A percentile compares a stretch with the other conserved stretches of the same genome.
These are phyloP conservation scores for Lactarius psammicola DNA, from an alignment of 768 basidiomycete species.

Conservation along the genomic window DNA sequence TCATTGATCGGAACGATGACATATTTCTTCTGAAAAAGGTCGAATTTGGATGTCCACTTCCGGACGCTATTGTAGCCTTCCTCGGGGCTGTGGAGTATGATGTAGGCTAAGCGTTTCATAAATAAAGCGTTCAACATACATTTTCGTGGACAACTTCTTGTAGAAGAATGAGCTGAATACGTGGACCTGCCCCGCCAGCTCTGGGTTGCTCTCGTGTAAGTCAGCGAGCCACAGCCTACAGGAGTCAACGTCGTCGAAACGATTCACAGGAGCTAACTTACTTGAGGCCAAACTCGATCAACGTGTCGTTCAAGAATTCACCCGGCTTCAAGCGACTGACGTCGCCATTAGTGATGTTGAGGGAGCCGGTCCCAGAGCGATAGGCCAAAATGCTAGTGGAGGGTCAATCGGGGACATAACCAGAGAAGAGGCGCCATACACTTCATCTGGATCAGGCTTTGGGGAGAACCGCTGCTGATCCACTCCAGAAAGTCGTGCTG, in stretches of 20 bases:
- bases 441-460: conserved; percentile 25
- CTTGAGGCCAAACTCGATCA: conserved; percentile 97
- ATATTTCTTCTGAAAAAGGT: conserved; percentile 89
- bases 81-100: conserved; percentile 39
- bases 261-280: conserved; percentile 39
- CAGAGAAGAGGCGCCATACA: conserved; percentile 10
- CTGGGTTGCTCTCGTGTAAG: conserved; percentile 53
- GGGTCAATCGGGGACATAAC: not conserved
- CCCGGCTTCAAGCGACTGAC: conserved; percentile 67
- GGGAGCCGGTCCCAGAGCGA: conserved; percentile 68
- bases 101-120: not conserved
- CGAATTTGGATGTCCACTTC: conserved; percentile 91
- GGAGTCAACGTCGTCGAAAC: conserved; percentile 7
- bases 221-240: conserved; percentile 67
- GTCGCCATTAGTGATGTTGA: conserved; percentile 82
- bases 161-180: conserved; percentile 99
- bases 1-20: conserved; percentile 97
- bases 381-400: conserved; percentile 66
- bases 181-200: conserved; percentile 70
- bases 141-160: conserved; percentile 81
- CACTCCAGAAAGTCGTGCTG: conserved; percentile 23
- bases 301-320: conserved; percentile 92
- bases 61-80: conserved; percentile 81
- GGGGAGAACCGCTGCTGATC: conserved; percentile 17
- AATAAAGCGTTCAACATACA: conserved; percentile 39